These are phyloP conservation scores for Vanrija pseudolonga DNA, from an alignment of 1,284 basidiomycete genomes.

Conservation along the genomic window DNA sequence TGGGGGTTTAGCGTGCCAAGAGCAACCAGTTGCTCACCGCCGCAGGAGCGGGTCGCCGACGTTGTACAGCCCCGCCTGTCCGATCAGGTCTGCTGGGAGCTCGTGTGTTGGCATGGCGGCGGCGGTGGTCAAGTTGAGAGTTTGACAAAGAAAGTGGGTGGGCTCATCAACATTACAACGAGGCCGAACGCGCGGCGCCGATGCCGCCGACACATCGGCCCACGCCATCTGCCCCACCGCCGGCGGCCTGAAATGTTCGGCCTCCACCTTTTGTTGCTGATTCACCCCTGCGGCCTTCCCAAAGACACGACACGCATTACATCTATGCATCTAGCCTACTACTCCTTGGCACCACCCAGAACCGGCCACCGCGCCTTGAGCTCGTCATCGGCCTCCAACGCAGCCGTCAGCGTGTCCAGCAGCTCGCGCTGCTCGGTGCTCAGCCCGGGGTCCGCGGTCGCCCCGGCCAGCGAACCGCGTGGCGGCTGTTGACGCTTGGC, in stretches of 20 bases:
- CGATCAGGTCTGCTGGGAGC: conserved; percentile 37
- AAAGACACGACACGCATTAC: no score
- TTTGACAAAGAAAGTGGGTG: background rate
- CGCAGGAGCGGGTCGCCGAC: conserved; percentile 43
- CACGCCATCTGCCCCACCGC: no score
- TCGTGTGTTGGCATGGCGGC: conserved; percentile 6
- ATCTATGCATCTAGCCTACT: background rate
- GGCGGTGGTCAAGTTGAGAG: background rate
- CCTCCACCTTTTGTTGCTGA: background rate
- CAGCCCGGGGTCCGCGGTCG: background rate
- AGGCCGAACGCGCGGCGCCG: no score
- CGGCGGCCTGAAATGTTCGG: no score
- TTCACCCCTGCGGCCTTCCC: background rate
- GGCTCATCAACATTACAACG: background rate
- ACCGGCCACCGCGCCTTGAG: conserved; percentile 10
- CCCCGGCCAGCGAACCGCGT: background rate
- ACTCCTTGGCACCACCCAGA: background rate
- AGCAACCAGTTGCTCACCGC: conserved; percentile 19
- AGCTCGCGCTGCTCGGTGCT: conserved; percentile 8
- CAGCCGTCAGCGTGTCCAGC: conserved; percentile 12
- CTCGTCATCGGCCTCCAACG: conserved; percentile 24
- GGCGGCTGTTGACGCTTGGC: background rate
- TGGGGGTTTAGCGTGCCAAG: conserved; percentile 1
- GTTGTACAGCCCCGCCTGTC: conserved; percentile 41
- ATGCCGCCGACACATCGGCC: no score